These are phyloP conservation scores for Fonsecaea monophora DNA, from an alignment of 2,329 filamentous ascomycete genomes.

Conservation along the genomic window DNA sequence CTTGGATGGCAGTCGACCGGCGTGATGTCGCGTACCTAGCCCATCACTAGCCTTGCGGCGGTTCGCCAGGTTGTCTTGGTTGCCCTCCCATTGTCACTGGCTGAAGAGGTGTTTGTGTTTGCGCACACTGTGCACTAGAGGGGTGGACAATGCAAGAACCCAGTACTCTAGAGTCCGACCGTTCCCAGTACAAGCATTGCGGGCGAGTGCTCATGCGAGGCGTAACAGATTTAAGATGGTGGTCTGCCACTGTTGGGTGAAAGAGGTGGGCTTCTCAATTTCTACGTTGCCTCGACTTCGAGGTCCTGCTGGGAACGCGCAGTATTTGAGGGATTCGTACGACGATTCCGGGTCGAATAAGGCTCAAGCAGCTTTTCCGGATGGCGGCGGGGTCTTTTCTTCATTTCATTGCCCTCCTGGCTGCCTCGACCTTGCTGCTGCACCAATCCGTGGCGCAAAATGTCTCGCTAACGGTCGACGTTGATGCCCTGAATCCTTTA, in stretches of 20 bases:
- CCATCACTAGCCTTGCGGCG: slow-evolving; percentile 2
- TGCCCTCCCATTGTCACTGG: not conserved
- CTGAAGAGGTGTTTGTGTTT: not conserved
- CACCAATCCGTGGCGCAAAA: not conserved
- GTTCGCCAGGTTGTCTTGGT: not conserved
- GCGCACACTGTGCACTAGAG: not conserved
- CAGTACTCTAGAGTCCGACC: not conserved
- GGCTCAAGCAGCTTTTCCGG: not conserved
- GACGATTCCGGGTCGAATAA: not conserved
- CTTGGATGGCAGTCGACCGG: not conserved
- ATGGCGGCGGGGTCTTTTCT: not conserved
- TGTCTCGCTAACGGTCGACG: not conserved
- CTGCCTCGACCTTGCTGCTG: not conserved
- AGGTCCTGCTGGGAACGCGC: not conserved
- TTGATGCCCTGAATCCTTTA: not conserved
- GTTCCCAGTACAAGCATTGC: not conserved
- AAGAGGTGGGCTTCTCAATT: not conserved
- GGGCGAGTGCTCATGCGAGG: not conserved
- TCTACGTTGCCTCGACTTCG: not conserved
- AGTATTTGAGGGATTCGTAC: not conserved
- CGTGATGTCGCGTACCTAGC: not conserved
- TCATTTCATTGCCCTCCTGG: not conserved
- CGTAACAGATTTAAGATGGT: not conserved
- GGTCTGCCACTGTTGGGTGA: not conserved
- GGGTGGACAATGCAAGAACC: not conserved